Percentiles rank a stretch among this genome's conserved stretches.
Evolutionary conservation across 2,329 filamentous ascomycete species (phyloP).

Genomic region (Microsporum ferrugineum): DNA sequence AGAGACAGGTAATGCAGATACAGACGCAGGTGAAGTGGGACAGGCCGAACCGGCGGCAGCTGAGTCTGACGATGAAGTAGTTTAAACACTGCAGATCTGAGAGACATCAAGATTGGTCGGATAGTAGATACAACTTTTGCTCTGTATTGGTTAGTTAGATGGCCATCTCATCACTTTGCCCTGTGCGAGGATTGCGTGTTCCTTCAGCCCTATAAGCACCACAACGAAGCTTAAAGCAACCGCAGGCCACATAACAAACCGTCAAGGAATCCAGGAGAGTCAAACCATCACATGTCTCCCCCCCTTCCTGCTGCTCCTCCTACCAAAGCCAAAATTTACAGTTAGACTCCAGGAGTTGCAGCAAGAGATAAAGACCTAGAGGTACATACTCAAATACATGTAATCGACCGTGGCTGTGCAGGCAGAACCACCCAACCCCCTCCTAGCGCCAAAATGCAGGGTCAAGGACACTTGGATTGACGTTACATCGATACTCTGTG

Average conservation of each 20-base stretch:
- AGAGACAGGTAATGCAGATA: background rate
- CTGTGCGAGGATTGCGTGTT: background rate
- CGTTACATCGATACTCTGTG: background rate
- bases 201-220: constrained; percentile 1
- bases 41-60: background rate
- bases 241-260: background rate
- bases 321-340: background rate
- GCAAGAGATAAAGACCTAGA: background rate
- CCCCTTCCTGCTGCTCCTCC: background rate
- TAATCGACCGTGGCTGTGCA: background rate
- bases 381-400: no score
- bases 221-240: background rate
- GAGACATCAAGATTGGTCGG: background rate
- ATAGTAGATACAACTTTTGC: background rate
- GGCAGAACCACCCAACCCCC: background rate
- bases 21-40: background rate
- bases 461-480: background rate
- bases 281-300: background rate
- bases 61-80: background rate
- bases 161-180: background rate
- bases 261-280: background rate
- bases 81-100: background rate
- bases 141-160: background rate
- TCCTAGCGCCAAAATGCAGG: background rate
- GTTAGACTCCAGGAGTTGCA: background rate